These are phyloP conservation scores for Plasmodium fragile DNA, from an alignment of 169 alveolate species.

Conservation along the genomic window DNA sequence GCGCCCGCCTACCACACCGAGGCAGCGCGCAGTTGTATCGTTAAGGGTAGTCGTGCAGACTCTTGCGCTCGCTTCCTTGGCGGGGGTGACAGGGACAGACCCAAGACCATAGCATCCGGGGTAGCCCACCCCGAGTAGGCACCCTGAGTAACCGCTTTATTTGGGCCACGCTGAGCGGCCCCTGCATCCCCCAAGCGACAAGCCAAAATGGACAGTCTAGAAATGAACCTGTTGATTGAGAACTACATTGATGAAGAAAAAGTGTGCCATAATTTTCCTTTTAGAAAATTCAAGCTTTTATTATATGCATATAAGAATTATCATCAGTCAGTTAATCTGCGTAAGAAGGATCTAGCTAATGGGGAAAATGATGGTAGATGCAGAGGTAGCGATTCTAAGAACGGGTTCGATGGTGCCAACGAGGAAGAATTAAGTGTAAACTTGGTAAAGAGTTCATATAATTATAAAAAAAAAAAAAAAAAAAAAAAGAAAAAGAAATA, in stretches of 20 bases:
- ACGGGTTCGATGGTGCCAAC: background rate
- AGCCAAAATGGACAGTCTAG: conserved; percentile 30
- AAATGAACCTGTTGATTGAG: conserved; percentile 34
- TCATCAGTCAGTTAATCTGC: conserved; percentile 13
- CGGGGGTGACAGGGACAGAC: background rate
- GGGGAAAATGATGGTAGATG: background rate
- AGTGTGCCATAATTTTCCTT: conserved; percentile 40
- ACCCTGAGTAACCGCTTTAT: background rate
- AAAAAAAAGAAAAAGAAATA: conserved; percentile 8
- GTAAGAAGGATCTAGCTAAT: conserved; percentile 8
- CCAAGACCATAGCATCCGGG: background rate
- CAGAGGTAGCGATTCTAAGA: background rate
- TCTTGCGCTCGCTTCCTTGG: background rate
- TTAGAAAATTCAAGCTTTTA: conserved; percentile 20
- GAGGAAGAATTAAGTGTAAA: background rate
- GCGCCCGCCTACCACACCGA: background rate
- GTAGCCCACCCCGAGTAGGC: background rate
- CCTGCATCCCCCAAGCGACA: background rate
- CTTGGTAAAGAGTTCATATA: conserved; percentile 23
- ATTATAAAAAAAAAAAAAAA: conserved; percentile 57
- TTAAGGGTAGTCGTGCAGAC: background rate
- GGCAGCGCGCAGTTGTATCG: no score
- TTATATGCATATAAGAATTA: conserved; percentile 54
- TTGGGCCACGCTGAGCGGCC: no score
- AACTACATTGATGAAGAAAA: conserved; percentile 61